Conservation (phyloP, 169 alveolate genomes). For the Cryptosporidium viatorum region DNA sequence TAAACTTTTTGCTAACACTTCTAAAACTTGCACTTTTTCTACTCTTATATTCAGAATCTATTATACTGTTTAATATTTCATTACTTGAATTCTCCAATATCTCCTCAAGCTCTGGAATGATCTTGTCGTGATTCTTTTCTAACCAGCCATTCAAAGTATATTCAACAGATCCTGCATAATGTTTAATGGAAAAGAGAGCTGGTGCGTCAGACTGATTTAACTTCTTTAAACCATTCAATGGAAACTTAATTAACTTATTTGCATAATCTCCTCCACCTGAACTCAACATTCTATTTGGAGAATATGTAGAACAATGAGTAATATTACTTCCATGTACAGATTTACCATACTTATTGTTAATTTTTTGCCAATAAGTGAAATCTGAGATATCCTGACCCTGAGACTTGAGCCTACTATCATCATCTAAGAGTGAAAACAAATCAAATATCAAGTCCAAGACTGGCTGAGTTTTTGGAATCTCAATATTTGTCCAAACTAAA, state of each 20-base stretch:
- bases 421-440: constrained; percentile 57
- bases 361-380: constrained; percentile 63
- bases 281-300: constrained; percentile 11
- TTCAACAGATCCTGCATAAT: constrained; percentile 88
- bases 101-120: constrained; percentile 81
- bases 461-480: constrained; percentile 63
- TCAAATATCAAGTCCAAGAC: constrained; percentile 54
- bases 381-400: constrained; percentile 71
- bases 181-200: constrained; percentile 79
- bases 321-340: constrained; percentile 8
- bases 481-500: constrained; percentile 80
- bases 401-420: constrained; percentile 60
- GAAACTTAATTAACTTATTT: constrained; percentile 29
- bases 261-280: not conserved
- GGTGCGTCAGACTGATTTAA: not conserved
- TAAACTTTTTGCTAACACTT: constrained; percentile 81
- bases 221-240: constrained; percentile 56
- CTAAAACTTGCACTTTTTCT: constrained; percentile 67
- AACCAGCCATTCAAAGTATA: constrained; percentile 84
- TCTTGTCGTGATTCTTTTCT: constrained; percentile 87
- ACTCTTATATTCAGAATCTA: constrained; percentile 27
- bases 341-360: constrained; percentile 61
- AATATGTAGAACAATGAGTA: not conserved
- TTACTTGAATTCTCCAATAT: constrained; percentile 76
- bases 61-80: constrained; percentile 53